These are phyloP conservation scores for Venturia asperata DNA, from an alignment of 2,329 filamentous ascomycete genomes.

Conservation along the genomic window DNA sequence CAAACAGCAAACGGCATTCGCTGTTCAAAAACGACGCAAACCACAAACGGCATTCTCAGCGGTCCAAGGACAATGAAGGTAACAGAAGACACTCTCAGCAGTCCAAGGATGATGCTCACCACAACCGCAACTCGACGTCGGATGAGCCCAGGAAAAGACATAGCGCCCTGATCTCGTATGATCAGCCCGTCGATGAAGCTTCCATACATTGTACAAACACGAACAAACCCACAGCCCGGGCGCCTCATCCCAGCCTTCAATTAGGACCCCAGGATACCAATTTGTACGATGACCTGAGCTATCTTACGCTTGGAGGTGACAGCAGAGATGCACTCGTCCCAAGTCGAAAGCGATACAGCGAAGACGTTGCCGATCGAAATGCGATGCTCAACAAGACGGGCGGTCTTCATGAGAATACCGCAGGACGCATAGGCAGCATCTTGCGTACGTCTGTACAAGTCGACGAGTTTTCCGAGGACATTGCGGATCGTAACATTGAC, in stretches of 20 bases:
- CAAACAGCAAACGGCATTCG: neutral
- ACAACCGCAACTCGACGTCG: neutral
- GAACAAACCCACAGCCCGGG: neutral
- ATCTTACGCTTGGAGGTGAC: constrained; percentile 25
- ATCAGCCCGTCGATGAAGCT: neutral
- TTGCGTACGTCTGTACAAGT: neutral
- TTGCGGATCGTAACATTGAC: neutral
- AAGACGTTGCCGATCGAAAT: constrained; percentile 38
- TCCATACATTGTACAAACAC: neutral
- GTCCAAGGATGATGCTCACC: neutral
- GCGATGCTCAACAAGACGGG: neutral
- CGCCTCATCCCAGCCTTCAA: neutral
- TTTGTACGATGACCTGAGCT: constrained; percentile 16
- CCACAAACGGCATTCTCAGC: neutral
- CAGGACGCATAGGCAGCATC: neutral
- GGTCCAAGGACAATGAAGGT: neutral
- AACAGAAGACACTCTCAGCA: neutral
- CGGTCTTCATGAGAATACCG: neutral
- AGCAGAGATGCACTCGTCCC: constrained; percentile 14
- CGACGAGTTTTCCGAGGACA: constrained; percentile 2
- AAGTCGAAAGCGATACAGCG: constrained; percentile 42
- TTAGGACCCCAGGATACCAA: neutral
- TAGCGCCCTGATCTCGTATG: neutral
- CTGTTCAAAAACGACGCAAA: neutral
- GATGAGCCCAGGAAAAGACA: neutral